Conservation (phyloP, 2,329 filamentous ascomycete species). For the Xylariaceae sp. region DNA sequence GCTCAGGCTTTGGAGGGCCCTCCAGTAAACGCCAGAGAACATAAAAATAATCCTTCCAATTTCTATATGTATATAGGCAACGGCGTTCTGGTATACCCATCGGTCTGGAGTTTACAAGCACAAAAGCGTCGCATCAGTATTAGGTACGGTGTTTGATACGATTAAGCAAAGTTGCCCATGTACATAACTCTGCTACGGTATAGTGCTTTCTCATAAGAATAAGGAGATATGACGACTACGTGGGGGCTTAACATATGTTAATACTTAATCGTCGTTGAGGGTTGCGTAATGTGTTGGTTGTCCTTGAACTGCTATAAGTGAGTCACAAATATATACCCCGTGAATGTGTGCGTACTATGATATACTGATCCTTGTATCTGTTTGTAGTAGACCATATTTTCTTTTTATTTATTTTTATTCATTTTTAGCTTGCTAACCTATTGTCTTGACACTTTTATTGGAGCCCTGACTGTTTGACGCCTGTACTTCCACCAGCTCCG, state of each 20-base stretch:
- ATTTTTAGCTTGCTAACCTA: too few relatives aligned
- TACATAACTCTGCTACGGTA: not conserved
- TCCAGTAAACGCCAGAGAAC: constrained; percentile 60
- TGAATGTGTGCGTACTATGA: constrained; percentile 1
- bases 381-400: too few relatives aligned
- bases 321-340: constrained; percentile 2
- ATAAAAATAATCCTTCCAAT: constrained; percentile 23
- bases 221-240: not conserved
- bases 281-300: not conserved
- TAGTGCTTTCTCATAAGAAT: too few relatives aligned
- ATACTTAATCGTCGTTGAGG: not conserved
- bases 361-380: not conserved
- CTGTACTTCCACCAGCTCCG: constrained; percentile 5
- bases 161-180: not conserved
- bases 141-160: not conserved
- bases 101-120: not conserved
- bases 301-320: not conserved
- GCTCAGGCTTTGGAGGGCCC: constrained; percentile 51
- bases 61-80: constrained; percentile 29
- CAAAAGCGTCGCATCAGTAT: constrained; percentile 18
- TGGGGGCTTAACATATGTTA: not conserved
- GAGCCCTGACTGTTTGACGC: too few relatives aligned
- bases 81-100: constrained; percentile 36
- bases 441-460: too few relatives aligned
- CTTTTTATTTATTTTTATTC: too few relatives aligned